phyloP scores from a whole-genome alignment of 2,329 filamentous ascomycete genomes.

The Colletotrichum musicola region DNA sequence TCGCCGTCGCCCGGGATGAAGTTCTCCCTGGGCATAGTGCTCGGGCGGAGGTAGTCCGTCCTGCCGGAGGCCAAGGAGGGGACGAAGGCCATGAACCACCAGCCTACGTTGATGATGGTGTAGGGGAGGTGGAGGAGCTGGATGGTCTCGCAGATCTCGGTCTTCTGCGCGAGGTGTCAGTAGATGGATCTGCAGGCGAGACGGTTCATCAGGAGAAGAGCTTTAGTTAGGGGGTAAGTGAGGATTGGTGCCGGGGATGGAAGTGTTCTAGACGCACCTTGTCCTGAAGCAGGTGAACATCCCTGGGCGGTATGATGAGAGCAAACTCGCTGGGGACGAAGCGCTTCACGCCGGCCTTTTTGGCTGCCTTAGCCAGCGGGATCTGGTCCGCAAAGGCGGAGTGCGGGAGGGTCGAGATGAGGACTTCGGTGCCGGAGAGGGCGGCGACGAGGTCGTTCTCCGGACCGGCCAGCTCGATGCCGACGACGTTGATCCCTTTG shows the following conservation, averaged over 20 bases:
- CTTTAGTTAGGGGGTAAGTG: too few species aligned
- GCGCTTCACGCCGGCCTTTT: slow-evolving; percentile 61
- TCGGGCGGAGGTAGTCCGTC: slow-evolving; percentile 51
- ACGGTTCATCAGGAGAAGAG: too few species aligned
- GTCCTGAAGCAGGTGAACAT: slow-evolving; percentile 44
- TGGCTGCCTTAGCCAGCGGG: slow-evolving; percentile 59
- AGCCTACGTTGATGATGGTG: slow-evolving; percentile 70
- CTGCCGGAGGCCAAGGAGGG: slow-evolving; percentile 47
- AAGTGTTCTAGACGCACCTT: slow-evolving; percentile 16
- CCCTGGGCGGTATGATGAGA: slow-evolving; percentile 55
- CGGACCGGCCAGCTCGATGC: slow-evolving; percentile 55
- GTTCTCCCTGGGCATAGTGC: slow-evolving; percentile 49
- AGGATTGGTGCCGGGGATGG: too few species aligned
- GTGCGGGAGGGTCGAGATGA: slow-evolving; percentile 57
- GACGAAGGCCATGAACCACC: slow-evolving; percentile 64
- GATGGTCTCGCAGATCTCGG: slow-evolving; percentile 62
- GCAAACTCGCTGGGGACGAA: slow-evolving; percentile 65
- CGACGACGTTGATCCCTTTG: slow-evolving; percentile 58
- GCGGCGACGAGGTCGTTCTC: slow-evolving; percentile 56
- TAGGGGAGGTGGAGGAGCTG: slow-evolving; percentile 62
- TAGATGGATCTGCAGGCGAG: too few species aligned
- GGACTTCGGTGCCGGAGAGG: slow-evolving; percentile 57
- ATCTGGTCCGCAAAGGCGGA: slow-evolving; percentile 55
- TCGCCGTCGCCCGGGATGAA: slow-evolving; percentile 60
- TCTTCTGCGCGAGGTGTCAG: slow-evolving; percentile 51